Evolutionary conservation across 2,329 filamentous ascomycete species (phyloP).

Genomic region (Fusarium beomiforme): DNA sequence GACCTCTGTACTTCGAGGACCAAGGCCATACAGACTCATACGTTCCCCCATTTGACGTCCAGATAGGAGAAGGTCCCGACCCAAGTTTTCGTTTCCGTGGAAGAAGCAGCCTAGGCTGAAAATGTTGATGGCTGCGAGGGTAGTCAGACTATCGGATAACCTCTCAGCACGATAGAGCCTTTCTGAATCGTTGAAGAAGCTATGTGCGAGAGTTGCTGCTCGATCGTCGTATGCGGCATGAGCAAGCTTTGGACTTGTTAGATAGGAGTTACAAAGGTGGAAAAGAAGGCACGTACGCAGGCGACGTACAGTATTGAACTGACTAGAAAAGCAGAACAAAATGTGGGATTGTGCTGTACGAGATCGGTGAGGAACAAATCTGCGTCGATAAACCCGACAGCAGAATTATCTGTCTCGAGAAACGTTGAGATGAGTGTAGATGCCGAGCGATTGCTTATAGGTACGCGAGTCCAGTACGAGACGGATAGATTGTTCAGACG

Average conservation of each 20-base stretch:
- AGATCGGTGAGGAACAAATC: background rate
- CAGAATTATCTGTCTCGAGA: background rate
- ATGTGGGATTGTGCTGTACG: background rate
- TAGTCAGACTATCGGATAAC: background rate
- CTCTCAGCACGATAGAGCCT: background rate
- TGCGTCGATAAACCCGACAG: background rate
- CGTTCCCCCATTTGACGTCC: background rate
- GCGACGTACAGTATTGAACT: background rate
- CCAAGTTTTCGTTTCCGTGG: background rate
- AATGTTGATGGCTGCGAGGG: background rate
- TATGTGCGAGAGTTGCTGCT: background rate
- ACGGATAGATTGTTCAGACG: background rate
- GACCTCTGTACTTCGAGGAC: background rate
- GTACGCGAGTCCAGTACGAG: background rate
- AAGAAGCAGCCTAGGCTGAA: background rate
- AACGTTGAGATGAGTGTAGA: background rate
- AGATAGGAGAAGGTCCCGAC: background rate
- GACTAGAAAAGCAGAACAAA: background rate
- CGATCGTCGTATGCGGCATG: background rate
- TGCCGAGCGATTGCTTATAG: background rate
- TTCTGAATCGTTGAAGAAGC: background rate
- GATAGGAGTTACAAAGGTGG: accelerated
- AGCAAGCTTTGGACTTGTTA: accelerated
- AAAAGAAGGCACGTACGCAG: background rate
- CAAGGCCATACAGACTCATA: background rate